Conservation (phyloP, 2,329 filamentous ascomycete species). For the Fusarium sublunatum region DNA sequence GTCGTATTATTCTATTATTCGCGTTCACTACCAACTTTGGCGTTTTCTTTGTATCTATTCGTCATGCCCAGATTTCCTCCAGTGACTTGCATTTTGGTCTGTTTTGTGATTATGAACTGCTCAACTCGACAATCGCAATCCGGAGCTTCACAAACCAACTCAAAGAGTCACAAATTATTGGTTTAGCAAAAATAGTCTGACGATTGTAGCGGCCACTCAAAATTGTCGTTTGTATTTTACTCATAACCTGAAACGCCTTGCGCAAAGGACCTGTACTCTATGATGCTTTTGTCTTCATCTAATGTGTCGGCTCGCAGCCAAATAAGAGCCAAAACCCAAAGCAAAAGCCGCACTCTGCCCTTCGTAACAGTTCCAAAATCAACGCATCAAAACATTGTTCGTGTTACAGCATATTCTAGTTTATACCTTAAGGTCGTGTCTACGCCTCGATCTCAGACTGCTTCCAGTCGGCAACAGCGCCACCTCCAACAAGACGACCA, state of each 20-base stretch:
- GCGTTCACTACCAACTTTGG: constrained; percentile 39
- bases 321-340: neutral
- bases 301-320: neutral
- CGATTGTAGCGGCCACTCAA: neutral
- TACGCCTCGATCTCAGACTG: constrained; percentile 76
- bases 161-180: neutral
- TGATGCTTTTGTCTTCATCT: constrained; percentile 7
- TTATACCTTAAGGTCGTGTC: constrained; percentile 19
- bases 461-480: constrained; percentile 65
- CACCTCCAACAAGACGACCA: constrained; percentile 67
- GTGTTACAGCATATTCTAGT: constrained; percentile 7
- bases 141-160: neutral
- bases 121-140: neutral
- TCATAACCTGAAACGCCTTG: constrained; percentile 31
- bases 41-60: constrained; percentile 22
- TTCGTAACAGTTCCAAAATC: neutral
- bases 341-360: neutral
- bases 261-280: constrained; percentile 23
- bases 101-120: neutral
- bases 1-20: constrained; percentile 33
- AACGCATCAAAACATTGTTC: constrained; percentile 10
- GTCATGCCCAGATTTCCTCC: neutral
- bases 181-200: no score
- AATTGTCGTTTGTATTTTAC: constrained; percentile 9
- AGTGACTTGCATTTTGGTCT: neutral